These are phyloP conservation scores for Sarcodon aspratus DNA, from an alignment of 768 basidiomycete species.

Conservation along the genomic window DNA sequence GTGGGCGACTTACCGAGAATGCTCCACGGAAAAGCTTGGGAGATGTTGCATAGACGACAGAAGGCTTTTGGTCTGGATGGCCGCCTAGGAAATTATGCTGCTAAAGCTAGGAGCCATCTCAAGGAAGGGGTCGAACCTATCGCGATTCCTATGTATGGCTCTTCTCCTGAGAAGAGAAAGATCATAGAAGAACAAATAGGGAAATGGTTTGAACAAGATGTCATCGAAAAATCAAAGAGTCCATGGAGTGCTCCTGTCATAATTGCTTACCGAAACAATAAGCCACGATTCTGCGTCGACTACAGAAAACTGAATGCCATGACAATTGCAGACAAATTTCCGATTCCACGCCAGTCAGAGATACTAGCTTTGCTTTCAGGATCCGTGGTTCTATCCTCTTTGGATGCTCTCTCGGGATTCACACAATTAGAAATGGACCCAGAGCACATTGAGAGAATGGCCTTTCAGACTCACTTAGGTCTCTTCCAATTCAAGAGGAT, in stretches of 20 bases:
- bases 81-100: conserved; percentile 10
- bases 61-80: conserved; percentile 16
- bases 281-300: conserved; percentile 25
- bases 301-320: conserved; percentile 17
- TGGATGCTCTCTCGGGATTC: too few species aligned
- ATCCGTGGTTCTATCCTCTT: too few species aligned
- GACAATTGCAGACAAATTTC: too few species aligned
- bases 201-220: conserved; percentile 20
- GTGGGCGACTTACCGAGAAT: conserved; percentile 1
- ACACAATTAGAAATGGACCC: too few species aligned
- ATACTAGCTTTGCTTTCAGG: too few species aligned
- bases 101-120: conserved; percentile 4
- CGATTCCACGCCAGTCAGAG: too few species aligned
- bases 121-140: background rate
- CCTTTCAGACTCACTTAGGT: too few species aligned
- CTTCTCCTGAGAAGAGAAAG: background rate
- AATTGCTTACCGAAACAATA: conserved; percentile 25
- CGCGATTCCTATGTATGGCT: background rate
- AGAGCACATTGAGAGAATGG: too few species aligned
- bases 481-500: too few species aligned
- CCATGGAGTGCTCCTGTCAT: conserved; percentile 23
- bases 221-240: conserved; percentile 28
- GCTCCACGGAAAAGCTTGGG: conserved; percentile 1
- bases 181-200: conserved; percentile 13
- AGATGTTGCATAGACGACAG: background rate